phyloP scores from a whole-genome alignment of 495 filamentous ascomycete genomes.

The Aspergillus hancockii region DNA sequence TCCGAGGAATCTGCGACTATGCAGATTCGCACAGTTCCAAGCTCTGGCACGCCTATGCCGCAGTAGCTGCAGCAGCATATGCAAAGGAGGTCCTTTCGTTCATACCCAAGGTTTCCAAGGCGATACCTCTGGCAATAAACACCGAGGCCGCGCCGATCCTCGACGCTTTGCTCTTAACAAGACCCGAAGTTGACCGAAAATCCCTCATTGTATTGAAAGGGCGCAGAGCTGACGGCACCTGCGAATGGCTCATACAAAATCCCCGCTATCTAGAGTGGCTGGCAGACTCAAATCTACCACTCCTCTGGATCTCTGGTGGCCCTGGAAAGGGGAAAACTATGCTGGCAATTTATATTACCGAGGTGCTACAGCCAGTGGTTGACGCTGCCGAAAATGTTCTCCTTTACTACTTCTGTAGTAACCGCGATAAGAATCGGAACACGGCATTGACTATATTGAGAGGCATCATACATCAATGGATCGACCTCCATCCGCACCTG shows the following conservation, averaged over 20 bases:
- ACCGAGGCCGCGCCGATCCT: slow-evolving; percentile 27
- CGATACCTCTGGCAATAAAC: slow-evolving; percentile 23
- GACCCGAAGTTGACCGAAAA: slow-evolving; percentile 29
- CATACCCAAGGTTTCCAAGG: slow-evolving; percentile 21
- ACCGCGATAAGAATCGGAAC: slow-evolving; percentile 46
- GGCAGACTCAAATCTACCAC: slow-evolving; percentile 17
- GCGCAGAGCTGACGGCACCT: slow-evolving; percentile 35
- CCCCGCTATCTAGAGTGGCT: slow-evolving; percentile 41
- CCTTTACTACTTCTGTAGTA: slow-evolving; percentile 47
- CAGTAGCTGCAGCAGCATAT: slow-evolving; percentile 36
- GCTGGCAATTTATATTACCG: slow-evolving; percentile 46
- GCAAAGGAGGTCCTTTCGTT: slow-evolving; percentile 32
- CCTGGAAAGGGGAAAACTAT: slow-evolving; percentile 55
- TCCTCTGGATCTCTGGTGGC: slow-evolving; percentile 49
- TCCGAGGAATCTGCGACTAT: slow-evolving; percentile 44
- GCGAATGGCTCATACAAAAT: slow-evolving; percentile 49
- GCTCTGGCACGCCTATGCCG: slow-evolving; percentile 39
- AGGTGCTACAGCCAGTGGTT: slow-evolving; percentile 34
- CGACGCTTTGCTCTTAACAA: slow-evolving; percentile 13
- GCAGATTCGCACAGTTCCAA: slow-evolving; percentile 39
- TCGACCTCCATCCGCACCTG: slow-evolving; percentile 25
- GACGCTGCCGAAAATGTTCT: slow-evolving; percentile 19
- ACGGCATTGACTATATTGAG: slow-evolving; percentile 41
- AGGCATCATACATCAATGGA: slow-evolving; percentile 39
- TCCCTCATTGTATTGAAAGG: slow-evolving; percentile 32